Evolutionary conservation across 2,329 filamentous ascomycete species (phyloP).

Genomic region (Colletotrichum caudatum): DNA sequence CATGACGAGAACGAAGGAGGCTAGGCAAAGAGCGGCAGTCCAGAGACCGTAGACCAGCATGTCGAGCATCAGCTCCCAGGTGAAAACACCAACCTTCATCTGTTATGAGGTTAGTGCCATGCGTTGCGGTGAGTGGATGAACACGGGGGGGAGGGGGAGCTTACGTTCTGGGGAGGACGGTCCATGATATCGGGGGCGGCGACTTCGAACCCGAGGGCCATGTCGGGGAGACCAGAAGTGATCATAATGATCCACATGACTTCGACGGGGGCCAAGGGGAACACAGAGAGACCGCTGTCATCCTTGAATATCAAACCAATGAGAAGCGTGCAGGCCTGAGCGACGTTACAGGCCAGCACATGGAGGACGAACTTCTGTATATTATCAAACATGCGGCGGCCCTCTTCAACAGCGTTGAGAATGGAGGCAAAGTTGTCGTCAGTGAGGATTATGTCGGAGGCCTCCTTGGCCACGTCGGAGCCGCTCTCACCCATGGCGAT

Average conservation of each 20-base stretch:
- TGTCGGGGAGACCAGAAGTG: constrained; percentile 78
- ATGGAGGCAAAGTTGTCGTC: constrained; percentile 81
- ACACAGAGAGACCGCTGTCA: constrained; percentile 70
- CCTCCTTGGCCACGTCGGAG: constrained; percentile 78
- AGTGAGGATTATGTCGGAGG: constrained; percentile 75
- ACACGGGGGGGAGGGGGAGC: constrained; percentile 47
- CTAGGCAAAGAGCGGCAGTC: constrained; percentile 71
- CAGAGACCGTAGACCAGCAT: constrained; percentile 76
- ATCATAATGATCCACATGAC: constrained; percentile 86
- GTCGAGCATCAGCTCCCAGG: constrained; percentile 72
- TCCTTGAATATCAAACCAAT: constrained; percentile 80
- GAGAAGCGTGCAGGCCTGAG: constrained; percentile 75
- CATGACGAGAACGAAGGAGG: constrained; percentile 64
- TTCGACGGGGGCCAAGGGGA: constrained; percentile 78
- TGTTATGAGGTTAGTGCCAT: constrained; percentile 34
- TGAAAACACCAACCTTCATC: constrained; percentile 70
- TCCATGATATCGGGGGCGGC: constrained; percentile 77
- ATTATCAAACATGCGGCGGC: constrained; percentile 78
- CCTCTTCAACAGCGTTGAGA: constrained; percentile 77
- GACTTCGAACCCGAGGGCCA: constrained; percentile 79
- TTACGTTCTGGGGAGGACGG: constrained; percentile 74
- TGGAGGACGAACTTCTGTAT: constrained; percentile 80
- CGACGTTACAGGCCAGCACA: constrained; percentile 76
- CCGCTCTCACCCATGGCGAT: constrained; percentile 79
- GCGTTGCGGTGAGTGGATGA: too few species aligned